phyloP scores from a whole-genome alignment of 495 filamentous ascomycete genomes.

The Xylaria nigripes region DNA sequence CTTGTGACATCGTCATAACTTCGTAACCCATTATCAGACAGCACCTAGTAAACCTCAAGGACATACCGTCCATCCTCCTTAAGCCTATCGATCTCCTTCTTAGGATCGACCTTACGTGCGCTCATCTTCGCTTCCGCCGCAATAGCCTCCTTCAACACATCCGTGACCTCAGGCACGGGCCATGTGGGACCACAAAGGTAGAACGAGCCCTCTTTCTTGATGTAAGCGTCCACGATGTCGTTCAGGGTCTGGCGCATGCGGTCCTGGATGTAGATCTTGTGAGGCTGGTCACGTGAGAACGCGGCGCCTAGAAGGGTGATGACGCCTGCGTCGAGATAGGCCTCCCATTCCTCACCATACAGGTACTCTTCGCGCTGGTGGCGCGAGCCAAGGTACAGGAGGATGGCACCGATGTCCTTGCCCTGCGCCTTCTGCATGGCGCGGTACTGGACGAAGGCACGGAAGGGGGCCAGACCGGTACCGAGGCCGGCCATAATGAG shows the following conservation, averaged over 20 bases:
- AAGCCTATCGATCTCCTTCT: constrained; percentile 88
- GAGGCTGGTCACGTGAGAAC: constrained; percentile 90
- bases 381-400: constrained; percentile 93
- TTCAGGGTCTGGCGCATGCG: constrained; percentile 81
- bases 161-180: constrained; percentile 97
- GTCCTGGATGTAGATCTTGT: constrained; percentile 99
- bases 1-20: constrained; percentile 1
- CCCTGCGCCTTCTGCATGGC: constrained; percentile 94
- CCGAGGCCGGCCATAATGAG: constrained; percentile 99
- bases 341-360: constrained; percentile 99
- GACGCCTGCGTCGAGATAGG: constrained; percentile 89
- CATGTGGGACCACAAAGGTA: constrained; percentile 97
- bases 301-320: constrained; percentile 90
- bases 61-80: constrained; percentile 95
- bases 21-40: constrained; percentile 1
- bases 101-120: constrained; percentile 75
- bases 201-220: constrained; percentile 81
- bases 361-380: constrained; percentile 98
- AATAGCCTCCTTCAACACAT: constrained; percentile 88
- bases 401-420: constrained; percentile 84
- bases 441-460: constrained; percentile 95
- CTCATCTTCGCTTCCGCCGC: constrained; percentile 58
- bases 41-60: constrained; percentile 84
- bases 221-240: constrained; percentile 86
- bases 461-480: constrained; percentile 94